Evolutionary conservation across 257 asterid genomes (phyloP), one percentile per base, ranked within the genome.

Genomic region (Solanum chilense): DNA sequence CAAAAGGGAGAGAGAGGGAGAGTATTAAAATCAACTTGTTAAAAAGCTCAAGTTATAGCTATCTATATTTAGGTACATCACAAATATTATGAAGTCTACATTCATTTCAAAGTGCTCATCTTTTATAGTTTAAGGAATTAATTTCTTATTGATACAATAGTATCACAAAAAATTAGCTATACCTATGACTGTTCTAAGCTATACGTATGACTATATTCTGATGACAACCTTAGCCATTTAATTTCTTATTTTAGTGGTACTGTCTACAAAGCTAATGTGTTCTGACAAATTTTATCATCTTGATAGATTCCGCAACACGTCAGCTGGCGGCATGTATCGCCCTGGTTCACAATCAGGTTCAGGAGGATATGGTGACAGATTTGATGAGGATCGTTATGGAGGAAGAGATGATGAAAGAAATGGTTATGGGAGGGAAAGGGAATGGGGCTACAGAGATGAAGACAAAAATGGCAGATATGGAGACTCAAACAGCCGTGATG

Each of bases 371-470:
- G 95, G 95, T 64, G 98, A 93, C 89, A 91, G 92, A 89, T 93
- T 92, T 90, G 98, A 96, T 73, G 99, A 95, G 44, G 94, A 94
- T 91, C 96, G 97, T 83, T 92, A 93, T 84, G 98, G 98, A 71
- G 91, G 95, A 85, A 92, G 93, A 84, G 98, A 95, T 88, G 98
- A 95, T 74, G 98, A 85, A 69, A 70, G 83, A 71, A 86, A 49
- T 86, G 87, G 87, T 71, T 49, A 86, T 71, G 87, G 87, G 47
- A 86, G 87, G 68, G 87, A 71, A 71, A 49, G 83, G 49, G 87
- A 86, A 73, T 86, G 87, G 87, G 87, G 60, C 25, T n/a, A 62
- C 45, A 44, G 56, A 68, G 81, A 86, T 86, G 87, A 86, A 23
- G 87, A 95, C 60, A 93, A 92, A 90, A 92, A 95, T 90, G 95